A percentile compares a stretch with the other conserved stretches of the same genome.
Evolutionary conservation across 164 flowering plant species (phyloP).

Genomic region (Aristolochia contorta): DNA sequence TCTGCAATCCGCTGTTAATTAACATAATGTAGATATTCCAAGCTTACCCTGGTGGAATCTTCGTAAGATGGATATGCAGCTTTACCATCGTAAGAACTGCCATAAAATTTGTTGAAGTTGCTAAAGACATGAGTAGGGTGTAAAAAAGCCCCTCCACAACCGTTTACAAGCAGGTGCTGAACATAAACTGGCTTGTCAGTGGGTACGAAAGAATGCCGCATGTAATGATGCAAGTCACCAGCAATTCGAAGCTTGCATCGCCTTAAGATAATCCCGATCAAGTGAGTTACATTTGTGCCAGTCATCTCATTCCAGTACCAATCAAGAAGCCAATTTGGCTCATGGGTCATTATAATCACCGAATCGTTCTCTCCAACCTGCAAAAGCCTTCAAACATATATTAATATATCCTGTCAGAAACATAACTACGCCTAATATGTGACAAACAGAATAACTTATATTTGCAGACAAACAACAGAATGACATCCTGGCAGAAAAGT

Average conservation of each 20-base stretch:
- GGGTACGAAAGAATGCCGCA: slow-evolving; percentile 82
- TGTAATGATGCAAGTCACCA: slow-evolving; percentile 98
- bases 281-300: slow-evolving; percentile 78
- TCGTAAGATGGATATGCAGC: slow-evolving; percentile 95
- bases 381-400: slow-evolving; percentile 6
- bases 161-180: slow-evolving; percentile 93
- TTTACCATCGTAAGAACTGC: slow-evolving; percentile 59
- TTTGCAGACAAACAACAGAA: no score
- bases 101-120: slow-evolving; percentile 51
- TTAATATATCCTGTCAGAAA: background rate
- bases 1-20: background rate
- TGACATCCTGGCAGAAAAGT: no score
- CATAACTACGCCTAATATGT: no score
- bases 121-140: slow-evolving; percentile 97
- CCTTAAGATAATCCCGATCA: slow-evolving; percentile 64
- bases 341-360: slow-evolving; percentile 95
- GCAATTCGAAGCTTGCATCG: slow-evolving; percentile 94
- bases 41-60: slow-evolving; percentile 88
- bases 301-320: slow-evolving; percentile 85
- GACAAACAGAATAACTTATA: no score
- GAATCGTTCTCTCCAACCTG: slow-evolving; percentile 79
- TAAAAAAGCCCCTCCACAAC: slow-evolving; percentile 99
- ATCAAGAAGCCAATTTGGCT: slow-evolving; percentile 97
- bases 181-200: slow-evolving; percentile 71
- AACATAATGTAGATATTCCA: background rate